phyloP scores from a whole-genome alignment of 148 eudicot genomes.

The Camellia lanceoleosa region DNA sequence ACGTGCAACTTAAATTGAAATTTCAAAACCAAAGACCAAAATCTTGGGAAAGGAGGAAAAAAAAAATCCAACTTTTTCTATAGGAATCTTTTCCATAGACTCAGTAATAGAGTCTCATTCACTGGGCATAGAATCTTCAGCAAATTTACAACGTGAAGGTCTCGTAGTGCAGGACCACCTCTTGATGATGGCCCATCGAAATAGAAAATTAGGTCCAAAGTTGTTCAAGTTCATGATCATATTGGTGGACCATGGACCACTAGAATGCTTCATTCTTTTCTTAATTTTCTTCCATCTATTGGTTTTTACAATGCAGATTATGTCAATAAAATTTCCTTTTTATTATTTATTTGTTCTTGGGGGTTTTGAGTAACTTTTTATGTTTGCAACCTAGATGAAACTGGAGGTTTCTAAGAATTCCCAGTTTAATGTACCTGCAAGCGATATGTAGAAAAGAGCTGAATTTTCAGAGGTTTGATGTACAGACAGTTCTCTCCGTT shows the following conservation, averaged over 20 bases:
- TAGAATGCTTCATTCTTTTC: not conserved
- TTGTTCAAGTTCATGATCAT: not conserved
- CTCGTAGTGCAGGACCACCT: not conserved
- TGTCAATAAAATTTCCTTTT: not conserved
- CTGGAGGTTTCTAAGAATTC: not conserved
- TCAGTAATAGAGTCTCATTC: not conserved
- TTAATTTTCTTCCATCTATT: not conserved
- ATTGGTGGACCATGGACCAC: not conserved
- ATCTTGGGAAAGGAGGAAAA: not conserved
- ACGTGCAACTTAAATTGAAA: not conserved
- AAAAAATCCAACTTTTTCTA: not conserved
- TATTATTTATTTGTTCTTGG: not conserved
- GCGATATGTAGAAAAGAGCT: not conserved
- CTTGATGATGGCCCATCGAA: not conserved
- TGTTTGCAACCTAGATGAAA: conserved; percentile 2
- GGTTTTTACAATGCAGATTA: not conserved
- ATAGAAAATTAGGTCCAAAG: not conserved
- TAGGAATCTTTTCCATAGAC: not conserved
- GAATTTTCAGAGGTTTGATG: not conserved
- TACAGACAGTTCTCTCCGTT: not conserved
- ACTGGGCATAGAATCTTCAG: not conserved
- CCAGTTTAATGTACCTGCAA: not conserved
- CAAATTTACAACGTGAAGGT: no score
- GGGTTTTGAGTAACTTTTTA: not conserved
- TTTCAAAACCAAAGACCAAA: not conserved